These are phyloP conservation scores for Mucor saturninus DNA, from an alignment of 371 early-diverging fungal species.

Conservation along the genomic window DNA sequence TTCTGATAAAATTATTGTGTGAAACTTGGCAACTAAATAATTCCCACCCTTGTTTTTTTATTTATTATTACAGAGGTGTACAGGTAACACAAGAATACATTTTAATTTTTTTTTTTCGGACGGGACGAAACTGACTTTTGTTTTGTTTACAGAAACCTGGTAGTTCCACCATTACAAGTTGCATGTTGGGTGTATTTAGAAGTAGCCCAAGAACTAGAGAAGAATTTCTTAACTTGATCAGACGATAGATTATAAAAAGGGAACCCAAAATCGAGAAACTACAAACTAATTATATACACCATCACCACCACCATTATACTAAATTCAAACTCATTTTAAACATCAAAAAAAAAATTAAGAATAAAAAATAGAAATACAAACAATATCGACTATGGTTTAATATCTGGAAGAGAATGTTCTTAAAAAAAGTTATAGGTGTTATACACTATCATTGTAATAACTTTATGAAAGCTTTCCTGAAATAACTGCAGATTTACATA, in stretches of 20 bases:
- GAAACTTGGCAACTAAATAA: slow-evolving; percentile 7
- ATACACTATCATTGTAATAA: neutral
- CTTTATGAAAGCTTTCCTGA: slow-evolving; percentile 32
- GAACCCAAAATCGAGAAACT: neutral
- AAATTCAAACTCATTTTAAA: neutral
- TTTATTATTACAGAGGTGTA: slow-evolving; percentile 39
- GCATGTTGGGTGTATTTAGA: slow-evolving; percentile 95
- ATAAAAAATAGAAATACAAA: slow-evolving; percentile 3
- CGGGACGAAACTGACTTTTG: slow-evolving; percentile 1
- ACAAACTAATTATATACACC: slow-evolving; percentile 12
- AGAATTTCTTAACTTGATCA: slow-evolving; percentile 89
- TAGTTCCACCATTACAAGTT: slow-evolving; percentile 90
- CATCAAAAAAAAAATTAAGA: neutral
- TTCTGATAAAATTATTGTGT: slow-evolving; percentile 6
- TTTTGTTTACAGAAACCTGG: slow-evolving; percentile 81
- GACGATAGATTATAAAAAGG: slow-evolving; percentile 29
- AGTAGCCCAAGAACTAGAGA: slow-evolving; percentile 93
- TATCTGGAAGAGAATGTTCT: slow-evolving; percentile 4
- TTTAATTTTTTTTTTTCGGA: neutral
- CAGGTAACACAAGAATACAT: slow-evolving; percentile 37
- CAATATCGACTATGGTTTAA: neutral
- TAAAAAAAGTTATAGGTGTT: neutral
- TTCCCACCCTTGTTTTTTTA: slow-evolving; percentile 26
- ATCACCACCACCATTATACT: neutral
- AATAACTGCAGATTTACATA: slow-evolving; percentile 36